Base-by-base conservation (phyloP, 495 filamentous ascomycete species). In the Umbilicaria muhlenbergii region DNA sequence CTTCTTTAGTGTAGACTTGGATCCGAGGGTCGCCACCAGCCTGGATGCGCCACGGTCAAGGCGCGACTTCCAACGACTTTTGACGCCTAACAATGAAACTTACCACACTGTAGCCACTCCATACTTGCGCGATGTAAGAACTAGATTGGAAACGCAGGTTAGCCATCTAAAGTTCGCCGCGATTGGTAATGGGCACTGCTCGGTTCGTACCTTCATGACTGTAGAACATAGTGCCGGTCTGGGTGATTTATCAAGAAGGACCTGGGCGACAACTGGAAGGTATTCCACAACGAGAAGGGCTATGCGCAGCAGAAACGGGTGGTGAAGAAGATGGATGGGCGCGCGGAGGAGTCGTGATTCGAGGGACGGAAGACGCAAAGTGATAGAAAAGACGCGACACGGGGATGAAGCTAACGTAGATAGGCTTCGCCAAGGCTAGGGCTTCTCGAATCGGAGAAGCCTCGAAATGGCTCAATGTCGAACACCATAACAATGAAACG, bases 41-140 rank as follows among this genome's bases (percentile, higher is more conserved):
- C 88, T 94, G 49, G 36, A 18, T 42, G 32, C 16, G 21, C 21
- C 42, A 12, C 45, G 19, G 28, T 14, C 7, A 32, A 21, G 13
- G 13, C 14, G 15, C 11, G 15, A 18, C 16, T 41, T 16, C 7
- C 3, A 37, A 13, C 2, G 16, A 16, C 17, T 15, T 24, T 28
- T 32, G 36, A 34, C 32, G 17, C 1, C 21, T 11, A 18, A 1
- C 17, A 11, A 33, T 31, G 21, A 34, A 43, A 57, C 75, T 59
- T 69, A 93, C 88, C 91, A 98, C 40, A 98, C 78, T 2, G 89
- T 95, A 3, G 89, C 85, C 43, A 98, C 85, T 24, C 91, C 91
- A 67, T 93, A 80, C 56, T 86, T 80, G 35, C 79, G 78, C 37
- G 75, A 86, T 5, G 84, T 94, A 42, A 98, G 77, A 46, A 96